A percentile compares a stretch with the other conserved stretches of the same genome.
phyloP scores from a whole-genome alignment of 306 rosid genomes.

The Fragaria nilgerrensis region DNA sequence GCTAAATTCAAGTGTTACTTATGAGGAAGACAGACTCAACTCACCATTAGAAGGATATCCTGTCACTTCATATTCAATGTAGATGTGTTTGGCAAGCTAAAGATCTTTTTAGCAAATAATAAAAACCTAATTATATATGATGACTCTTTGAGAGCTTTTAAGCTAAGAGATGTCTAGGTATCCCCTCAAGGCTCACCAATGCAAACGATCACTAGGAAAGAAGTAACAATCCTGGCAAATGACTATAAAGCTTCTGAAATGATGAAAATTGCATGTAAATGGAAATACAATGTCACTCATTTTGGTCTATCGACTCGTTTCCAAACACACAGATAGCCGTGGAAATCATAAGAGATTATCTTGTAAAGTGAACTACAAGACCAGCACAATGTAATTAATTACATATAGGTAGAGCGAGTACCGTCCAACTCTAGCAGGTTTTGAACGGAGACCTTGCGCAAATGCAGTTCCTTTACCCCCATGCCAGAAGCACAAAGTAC shows the following conservation, averaged over 20 bases:
- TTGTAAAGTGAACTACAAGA: not conserved
- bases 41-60: not conserved
- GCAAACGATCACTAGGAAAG: not conserved
- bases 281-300: not conserved
- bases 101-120: not conserved
- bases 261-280: not conserved
- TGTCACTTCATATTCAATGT: too few relatives aligned
- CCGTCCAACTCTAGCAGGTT: conserved; percentile 78
- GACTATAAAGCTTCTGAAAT: not conserved
- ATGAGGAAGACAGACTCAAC: not conserved
- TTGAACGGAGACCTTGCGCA: conserved; percentile 51
- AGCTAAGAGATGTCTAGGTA: not conserved
- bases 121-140: not conserved
- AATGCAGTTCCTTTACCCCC: conserved; percentile 49
- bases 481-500: conserved; percentile 38
- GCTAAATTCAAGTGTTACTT: not conserved
- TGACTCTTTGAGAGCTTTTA: not conserved
- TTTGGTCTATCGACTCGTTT: too few relatives aligned
- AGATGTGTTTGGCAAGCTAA: not conserved
- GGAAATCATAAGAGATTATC: not conserved
- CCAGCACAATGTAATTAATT: not conserved
- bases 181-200: not conserved
- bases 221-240: not conserved
- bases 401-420: conserved; percentile 17
- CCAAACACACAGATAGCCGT: not conserved